phyloP scores from a whole-genome alignment of 495 filamentous ascomycete species.

The Cudoniella acicularis region DNA sequence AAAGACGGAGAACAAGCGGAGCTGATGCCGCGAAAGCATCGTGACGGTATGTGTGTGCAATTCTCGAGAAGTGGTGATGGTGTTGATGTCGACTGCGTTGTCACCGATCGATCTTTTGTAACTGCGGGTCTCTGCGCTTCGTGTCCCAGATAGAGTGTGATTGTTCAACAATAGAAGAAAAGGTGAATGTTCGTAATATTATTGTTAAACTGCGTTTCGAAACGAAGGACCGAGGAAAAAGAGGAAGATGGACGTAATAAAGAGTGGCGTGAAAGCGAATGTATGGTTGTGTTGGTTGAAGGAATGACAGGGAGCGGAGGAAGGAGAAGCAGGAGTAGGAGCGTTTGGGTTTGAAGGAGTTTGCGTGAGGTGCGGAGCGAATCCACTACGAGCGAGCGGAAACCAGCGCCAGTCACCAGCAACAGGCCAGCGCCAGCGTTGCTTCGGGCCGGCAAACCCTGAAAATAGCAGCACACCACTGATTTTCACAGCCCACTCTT shows the following conservation, averaged over 20 bases:
- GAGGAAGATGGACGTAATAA: not conserved
- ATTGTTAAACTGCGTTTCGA: not conserved
- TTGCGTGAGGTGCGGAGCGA: too few relatives aligned
- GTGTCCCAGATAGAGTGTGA: not conserved
- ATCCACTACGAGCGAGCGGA: too few relatives aligned
- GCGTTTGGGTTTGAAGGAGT: not conserved
- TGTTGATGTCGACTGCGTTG: not conserved
- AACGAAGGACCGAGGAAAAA: not conserved
- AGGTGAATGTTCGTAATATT: not conserved
- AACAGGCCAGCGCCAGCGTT: not conserved
- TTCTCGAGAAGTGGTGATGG: not conserved
- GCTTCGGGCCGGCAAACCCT: not conserved
- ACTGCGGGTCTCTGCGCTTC: not conserved
- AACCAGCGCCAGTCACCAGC: not conserved
- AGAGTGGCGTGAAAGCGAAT: not conserved
- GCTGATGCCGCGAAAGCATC: conserved; percentile 11
- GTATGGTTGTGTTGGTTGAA: not conserved
- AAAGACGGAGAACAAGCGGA: conserved; percentile 18
- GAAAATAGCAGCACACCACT: not conserved
- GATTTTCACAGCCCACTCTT: not conserved
- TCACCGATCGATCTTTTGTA: not conserved
- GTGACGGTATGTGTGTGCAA: not conserved
- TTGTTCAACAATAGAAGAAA: not conserved
- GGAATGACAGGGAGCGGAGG: not conserved
- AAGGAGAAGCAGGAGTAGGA: not conserved